Conservation (phyloP, 495 filamentous ascomycete genomes). For the Lophiotrema nucula region DNA sequence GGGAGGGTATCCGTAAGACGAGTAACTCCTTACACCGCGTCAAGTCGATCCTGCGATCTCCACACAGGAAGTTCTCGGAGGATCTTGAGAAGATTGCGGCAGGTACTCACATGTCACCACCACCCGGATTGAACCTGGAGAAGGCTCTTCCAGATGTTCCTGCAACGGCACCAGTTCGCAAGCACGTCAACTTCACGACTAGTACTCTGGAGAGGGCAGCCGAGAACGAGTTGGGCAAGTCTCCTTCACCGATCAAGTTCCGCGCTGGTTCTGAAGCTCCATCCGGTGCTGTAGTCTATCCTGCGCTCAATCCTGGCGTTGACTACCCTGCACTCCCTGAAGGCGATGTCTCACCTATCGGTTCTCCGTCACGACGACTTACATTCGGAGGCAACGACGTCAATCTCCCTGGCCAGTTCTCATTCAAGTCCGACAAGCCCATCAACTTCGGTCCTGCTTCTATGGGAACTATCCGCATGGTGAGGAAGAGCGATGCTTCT, state of each 20-base stretch:
- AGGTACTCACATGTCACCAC: constrained; percentile 53
- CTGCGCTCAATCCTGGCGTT: constrained; percentile 8
- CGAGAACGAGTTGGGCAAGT: constrained; percentile 33
- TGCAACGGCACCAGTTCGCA: constrained; percentile 42
- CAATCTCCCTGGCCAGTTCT: constrained; percentile 38
- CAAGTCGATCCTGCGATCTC: constrained; percentile 62
- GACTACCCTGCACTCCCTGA: constrained; percentile 33
- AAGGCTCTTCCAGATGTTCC: constrained; percentile 40
- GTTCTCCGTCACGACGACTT: constrained; percentile 22
- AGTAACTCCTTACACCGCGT: constrained; percentile 37
- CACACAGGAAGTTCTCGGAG: constrained; percentile 59
- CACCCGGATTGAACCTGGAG: constrained; percentile 37
- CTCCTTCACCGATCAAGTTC: constrained; percentile 27
- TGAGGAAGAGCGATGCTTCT: constrained; percentile 28
- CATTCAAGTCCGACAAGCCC: constrained; percentile 38
- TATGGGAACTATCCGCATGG: constrained; percentile 31
- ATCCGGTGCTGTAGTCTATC: constrained; percentile 13
- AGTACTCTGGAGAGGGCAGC: constrained; percentile 47
- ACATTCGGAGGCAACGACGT: constrained; percentile 27
- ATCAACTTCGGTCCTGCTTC: constrained; percentile 36
- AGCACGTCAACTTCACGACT: constrained; percentile 62
- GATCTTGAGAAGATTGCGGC: constrained; percentile 61
- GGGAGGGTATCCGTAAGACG: constrained; percentile 29
- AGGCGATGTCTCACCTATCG: background rate
- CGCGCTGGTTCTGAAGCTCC: constrained; percentile 29